Base-by-base conservation (phyloP, 129 eudicot species). In the Rutidosis leptorrhynchoides region DNA sequence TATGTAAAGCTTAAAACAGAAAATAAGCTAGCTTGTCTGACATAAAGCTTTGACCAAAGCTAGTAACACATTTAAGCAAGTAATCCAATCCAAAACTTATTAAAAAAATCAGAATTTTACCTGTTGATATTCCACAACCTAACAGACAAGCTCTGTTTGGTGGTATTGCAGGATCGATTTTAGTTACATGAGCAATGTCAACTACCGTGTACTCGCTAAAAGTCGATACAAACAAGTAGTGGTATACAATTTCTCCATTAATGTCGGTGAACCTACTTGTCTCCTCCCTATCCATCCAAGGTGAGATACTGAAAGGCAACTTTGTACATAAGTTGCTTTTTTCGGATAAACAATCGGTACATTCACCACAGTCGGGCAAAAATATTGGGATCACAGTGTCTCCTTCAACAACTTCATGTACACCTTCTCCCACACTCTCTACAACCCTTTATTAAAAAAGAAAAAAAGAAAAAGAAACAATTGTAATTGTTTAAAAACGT, bases 41-140 rank as follows among this genome's bases (percentile, higher is more conserved):
- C 32, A 29, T 29, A 29, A 29, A 29, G 32, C 6, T 29, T 29
- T 29, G 32, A 29, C 32, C 32, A 29, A 29, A 29, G 32, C 6
- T 29, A 2, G 32, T 29, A 7, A 29, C 32, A 29, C 32, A 0
- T 29, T 29, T 29, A 29, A 2, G 32, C 32, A 29, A 58, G 23
- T 20, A 72, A 62, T 27, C 30, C 29, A 72, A 62, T 27, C 30
- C 29, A 33, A 57, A 46, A 20, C 7, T 11, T 21, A 30, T 30
- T 3, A 43, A 43, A 24, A 56, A n/a, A 54, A 74, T 32, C 20
- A 30, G 1, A 70, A 26, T 30, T 30, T 19, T 90, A 87, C 97
- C 96, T 0, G 96, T 86, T 60, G 99, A 86, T 20, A 86, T 84
- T 28, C 99, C 99, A 75, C 99, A 93, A 54, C 95, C 79, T 29